phyloP scores from a whole-genome alignment of 1,139 yeast genomes.

The Meyerozyma guilliermondii region DNA sequence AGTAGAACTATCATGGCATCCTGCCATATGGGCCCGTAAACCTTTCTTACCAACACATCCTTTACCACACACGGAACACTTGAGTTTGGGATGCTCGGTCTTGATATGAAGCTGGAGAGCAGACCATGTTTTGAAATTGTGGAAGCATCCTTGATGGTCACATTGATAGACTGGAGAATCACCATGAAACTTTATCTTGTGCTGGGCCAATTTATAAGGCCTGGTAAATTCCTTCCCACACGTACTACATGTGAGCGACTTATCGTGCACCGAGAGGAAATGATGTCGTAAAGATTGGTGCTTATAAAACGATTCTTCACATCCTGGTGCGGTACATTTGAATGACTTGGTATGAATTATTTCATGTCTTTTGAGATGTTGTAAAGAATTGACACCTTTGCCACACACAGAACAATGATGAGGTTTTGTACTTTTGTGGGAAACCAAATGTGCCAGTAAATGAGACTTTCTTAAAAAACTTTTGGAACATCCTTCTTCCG shows the following conservation, averaged over 20 bases:
- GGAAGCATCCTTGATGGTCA: constrained; percentile 54
- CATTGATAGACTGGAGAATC: constrained; percentile 56
- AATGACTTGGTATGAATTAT: constrained; percentile 72
- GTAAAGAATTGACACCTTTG: constrained; percentile 77
- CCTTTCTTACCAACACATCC: constrained; percentile 73
- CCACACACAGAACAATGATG: constrained; percentile 71
- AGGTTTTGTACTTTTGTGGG: constrained; percentile 65
- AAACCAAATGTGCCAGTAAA: constrained; percentile 64
- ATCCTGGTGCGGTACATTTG: constrained; percentile 55
- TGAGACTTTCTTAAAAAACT: constrained; percentile 76
- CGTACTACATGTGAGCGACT: constrained; percentile 45
- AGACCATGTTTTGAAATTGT: constrained; percentile 69
- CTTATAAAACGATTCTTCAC: constrained; percentile 66
- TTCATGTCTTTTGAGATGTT: constrained; percentile 80
- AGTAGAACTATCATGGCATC: constrained; percentile 47
- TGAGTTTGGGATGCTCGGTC: constrained; percentile 65
- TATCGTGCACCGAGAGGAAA: constrained; percentile 56
- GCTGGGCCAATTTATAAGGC: constrained; percentile 59
- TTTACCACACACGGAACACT: constrained; percentile 65
- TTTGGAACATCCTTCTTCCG: constrained; percentile 48
- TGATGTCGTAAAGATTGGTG: constrained; percentile 80
- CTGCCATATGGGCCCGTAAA: constrained; percentile 63
- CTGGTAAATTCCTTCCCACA: constrained; percentile 59
- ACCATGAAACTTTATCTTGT: constrained; percentile 56
- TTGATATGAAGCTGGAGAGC: constrained; percentile 69